phyloP scores from a whole-genome alignment of 352 stramenopile genomes.

The Phytophthora europaea region DNA sequence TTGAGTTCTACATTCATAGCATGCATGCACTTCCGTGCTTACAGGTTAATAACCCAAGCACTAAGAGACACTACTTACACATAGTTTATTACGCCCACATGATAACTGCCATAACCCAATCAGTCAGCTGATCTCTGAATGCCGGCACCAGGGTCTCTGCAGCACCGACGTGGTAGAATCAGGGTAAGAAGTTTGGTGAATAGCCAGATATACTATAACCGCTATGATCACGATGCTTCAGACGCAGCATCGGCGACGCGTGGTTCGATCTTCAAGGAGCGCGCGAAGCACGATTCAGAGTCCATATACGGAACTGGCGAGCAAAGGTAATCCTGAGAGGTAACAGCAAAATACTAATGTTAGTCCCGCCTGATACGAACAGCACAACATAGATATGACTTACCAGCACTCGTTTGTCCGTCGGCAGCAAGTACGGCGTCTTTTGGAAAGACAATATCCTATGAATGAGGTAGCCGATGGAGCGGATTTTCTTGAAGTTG shows the following conservation, averaged over 20 bases:
- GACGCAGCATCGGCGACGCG: constrained; percentile 61
- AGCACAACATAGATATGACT: constrained; percentile 8
- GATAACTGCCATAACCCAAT: background rate
- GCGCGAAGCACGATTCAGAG: constrained; percentile 79
- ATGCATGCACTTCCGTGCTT: background rate
- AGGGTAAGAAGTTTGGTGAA: background rate
- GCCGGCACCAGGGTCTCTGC: background rate
- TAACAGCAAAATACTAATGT: background rate
- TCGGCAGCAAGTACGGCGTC: constrained; percentile 81
- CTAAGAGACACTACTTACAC: background rate
- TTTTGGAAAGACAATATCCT: constrained; percentile 75
- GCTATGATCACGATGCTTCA: constrained; percentile 17
- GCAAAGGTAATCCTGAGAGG: constrained; percentile 78
- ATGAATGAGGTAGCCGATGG: constrained; percentile 70
- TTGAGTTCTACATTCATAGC: background rate
- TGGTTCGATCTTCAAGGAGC: constrained; percentile 86
- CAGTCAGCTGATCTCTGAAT: background rate
- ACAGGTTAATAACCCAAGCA: background rate
- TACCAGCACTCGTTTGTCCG: constrained; percentile 87
- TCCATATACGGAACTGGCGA: constrained; percentile 68
- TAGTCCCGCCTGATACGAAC: constrained; percentile 3
- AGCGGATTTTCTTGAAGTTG: constrained; percentile 92
- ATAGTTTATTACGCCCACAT: background rate
- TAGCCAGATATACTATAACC: constrained; percentile 1
- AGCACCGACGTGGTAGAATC: background rate